Conservation (phyloP, 371 early-diverging fungal genomes). For the Haplosporangium sp. region DNA sequence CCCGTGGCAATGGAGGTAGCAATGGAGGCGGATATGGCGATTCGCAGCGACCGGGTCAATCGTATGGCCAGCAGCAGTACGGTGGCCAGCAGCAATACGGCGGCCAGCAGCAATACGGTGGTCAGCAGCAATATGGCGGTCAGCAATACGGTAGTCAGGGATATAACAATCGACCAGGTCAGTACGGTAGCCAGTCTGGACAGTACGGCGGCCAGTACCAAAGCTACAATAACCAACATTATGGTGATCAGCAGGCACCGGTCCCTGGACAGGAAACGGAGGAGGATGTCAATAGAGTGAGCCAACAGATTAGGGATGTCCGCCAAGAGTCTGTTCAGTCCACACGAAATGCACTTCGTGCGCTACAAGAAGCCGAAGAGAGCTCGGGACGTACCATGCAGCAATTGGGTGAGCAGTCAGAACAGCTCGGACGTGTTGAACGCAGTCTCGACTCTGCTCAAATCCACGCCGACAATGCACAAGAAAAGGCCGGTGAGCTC, state of each 20-base stretch:
- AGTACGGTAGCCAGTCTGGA: constrained; percentile 20
- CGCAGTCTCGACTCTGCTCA: constrained; percentile 79
- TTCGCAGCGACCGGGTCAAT: constrained; percentile 21
- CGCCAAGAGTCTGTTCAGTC: constrained; percentile 81
- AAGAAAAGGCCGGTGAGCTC: constrained; percentile 78
- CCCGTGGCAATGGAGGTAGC: too few species aligned
- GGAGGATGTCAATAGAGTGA: constrained; percentile 69
- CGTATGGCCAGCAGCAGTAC: constrained; percentile 55
- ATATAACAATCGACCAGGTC: constrained; percentile 34
- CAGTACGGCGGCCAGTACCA: constrained; percentile 44
- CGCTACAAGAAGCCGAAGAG: constrained; percentile 73
- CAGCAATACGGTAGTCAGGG: constrained; percentile 20
- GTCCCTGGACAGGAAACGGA: constrained; percentile 69
- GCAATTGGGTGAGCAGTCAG: constrained; percentile 74
- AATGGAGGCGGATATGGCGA: constrained; percentile 18
- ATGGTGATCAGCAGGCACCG: constrained; percentile 33
- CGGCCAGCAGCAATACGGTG: constrained; percentile 29
- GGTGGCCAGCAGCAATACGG: constrained; percentile 36
- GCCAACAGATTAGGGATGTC: constrained; percentile 71
- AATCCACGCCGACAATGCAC: constrained; percentile 76
- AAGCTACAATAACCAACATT: constrained; percentile 27
- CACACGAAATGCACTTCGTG: constrained; percentile 78
- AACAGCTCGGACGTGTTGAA: constrained; percentile 80
- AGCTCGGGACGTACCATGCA: constrained; percentile 71
- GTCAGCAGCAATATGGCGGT: background rate